phyloP scores from a whole-genome alignment of 2,329 filamentous ascomycete species.

The Fusarium sp. region DNA sequence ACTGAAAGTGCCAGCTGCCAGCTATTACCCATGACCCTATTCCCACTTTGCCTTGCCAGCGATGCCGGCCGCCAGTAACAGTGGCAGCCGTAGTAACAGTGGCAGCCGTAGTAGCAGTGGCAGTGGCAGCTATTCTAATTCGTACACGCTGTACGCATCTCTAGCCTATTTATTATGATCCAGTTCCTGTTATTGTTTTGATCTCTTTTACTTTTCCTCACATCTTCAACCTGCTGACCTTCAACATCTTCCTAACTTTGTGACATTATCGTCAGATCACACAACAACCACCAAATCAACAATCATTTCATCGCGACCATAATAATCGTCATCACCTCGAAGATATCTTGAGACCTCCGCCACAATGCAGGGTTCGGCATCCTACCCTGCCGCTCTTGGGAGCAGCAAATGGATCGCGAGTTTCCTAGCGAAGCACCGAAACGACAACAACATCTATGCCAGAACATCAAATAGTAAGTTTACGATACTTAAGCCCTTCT shows the following conservation, averaged over 20 bases:
- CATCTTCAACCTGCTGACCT: not conserved
- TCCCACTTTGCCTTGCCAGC: constrained; percentile 12
- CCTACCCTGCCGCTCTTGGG: constrained; percentile 25
- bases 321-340: too few species aligned
- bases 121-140: constrained; percentile 3
- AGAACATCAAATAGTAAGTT: constrained; percentile 8
- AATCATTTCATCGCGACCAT: not conserved
- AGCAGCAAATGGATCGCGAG: constrained; percentile 19
- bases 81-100: too few species aligned
- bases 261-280: not conserved
- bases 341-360: not conserved
- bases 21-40: constrained; percentile 1
- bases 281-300: not conserved
- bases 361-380: constrained; percentile 24
- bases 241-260: not conserved
- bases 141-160: not conserved
- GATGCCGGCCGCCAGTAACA: not conserved
- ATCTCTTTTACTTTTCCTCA: not conserved
- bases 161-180: not conserved
- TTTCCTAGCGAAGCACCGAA: not conserved
- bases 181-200: not conserved
- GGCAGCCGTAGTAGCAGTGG: too few species aligned
- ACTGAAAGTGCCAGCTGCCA: not conserved
- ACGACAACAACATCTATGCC: not conserved
- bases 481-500: not conserved